Evolutionary conservation across 2,329 filamentous ascomycete species (phyloP).

Genomic region (Talaromyces sp.): DNA sequence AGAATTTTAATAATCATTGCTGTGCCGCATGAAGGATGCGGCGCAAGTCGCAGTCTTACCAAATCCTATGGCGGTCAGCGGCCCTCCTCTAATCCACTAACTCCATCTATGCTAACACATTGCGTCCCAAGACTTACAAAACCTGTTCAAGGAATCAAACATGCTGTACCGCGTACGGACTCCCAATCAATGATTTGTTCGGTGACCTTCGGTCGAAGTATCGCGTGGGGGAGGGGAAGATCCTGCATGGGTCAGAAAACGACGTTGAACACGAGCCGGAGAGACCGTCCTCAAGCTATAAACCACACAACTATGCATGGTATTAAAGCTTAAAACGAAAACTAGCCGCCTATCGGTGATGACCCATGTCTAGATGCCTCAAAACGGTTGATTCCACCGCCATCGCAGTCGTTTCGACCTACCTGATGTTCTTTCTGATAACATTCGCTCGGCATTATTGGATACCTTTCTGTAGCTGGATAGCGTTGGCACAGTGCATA

Average conservation of each 20-base stretch:
- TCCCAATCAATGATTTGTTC: background rate
- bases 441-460: background rate
- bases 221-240: background rate
- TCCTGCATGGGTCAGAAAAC: background rate
- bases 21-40: conserved; percentile 5
- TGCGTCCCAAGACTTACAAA: background rate
- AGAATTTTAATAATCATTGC: conserved; percentile 1
- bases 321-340: background rate
- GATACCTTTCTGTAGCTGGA: background rate
- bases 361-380: background rate
- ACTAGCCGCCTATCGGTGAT: background rate
- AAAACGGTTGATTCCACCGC: background rate
- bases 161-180: background rate
- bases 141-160: background rate
- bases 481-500: conserved; percentile 3
- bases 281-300: background rate
- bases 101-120: background rate
- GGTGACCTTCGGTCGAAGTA: background rate
- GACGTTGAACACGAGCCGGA: conserved; percentile 1
- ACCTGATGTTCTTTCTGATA: background rate
- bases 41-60: conserved; percentile 5
- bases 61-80: conserved; percentile 1
- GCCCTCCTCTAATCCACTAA: background rate
- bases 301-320: background rate
- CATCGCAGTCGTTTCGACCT: conserved; percentile 5